Percentiles rank a stretch among this genome's conserved stretches.
Evolutionary conservation across 495 filamentous ascomycete genomes (phyloP).

Genomic region (Hyaloscypha variabilis): DNA sequence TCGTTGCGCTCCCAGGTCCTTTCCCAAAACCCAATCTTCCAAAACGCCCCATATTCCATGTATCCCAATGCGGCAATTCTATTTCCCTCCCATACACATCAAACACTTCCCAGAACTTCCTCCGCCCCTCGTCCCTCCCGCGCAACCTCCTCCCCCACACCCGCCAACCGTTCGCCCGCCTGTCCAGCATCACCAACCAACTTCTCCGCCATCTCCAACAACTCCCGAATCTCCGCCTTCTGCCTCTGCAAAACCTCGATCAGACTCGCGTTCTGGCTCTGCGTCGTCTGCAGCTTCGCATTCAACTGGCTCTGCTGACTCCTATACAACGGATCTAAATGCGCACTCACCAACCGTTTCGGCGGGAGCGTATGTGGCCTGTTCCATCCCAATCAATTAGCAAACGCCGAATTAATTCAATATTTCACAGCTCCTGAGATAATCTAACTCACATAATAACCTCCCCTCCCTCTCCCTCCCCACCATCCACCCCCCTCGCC

Average conservation of each 20-base stretch:
- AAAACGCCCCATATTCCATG: background rate
- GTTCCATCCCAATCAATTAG: constrained; percentile 41
- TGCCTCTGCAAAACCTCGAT: constrained; percentile 66
- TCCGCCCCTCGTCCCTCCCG: constrained; percentile 51
- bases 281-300: constrained; percentile 58
- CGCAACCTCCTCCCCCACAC: constrained; percentile 47
- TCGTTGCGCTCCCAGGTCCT: background rate
- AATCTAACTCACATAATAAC: background rate
- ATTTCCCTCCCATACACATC: background rate
- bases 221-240: constrained; percentile 69
- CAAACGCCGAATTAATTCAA: background rate
- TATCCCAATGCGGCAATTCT: background rate
- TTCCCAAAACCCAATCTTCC: background rate
- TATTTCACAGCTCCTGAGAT: background rate
- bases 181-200: constrained; percentile 71
- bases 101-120: constrained; percentile 25
- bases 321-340: constrained; percentile 68
- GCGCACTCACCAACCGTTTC: constrained; percentile 63
- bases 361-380: constrained; percentile 75
- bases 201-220: constrained; percentile 66
- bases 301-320: constrained; percentile 64
- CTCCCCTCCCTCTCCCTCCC: background rate
- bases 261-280: constrained; percentile 65
- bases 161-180: constrained; percentile 33
- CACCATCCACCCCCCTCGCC: constrained; percentile 29